A percentile compares a stretch with the other conserved stretches of the same genome.
phyloP scores from a whole-genome alignment of 306 rosid species.

The Ormosia semicastrata region DNA sequence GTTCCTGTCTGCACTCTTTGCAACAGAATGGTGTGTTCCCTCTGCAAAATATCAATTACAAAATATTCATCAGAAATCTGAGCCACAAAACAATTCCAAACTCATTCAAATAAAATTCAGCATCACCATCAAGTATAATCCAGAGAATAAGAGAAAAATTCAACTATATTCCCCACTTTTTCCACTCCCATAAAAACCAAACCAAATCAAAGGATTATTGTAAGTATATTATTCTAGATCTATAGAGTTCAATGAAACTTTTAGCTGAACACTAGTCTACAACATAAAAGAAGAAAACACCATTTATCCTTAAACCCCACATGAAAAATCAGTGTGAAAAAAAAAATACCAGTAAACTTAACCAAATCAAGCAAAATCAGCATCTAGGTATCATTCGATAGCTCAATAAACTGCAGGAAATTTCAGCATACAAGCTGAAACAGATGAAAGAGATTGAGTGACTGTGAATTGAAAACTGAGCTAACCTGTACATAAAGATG shows the following conservation, averaged over 20 bases:
- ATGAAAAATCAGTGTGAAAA: constrained; percentile 9
- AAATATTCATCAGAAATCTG: constrained; percentile 22
- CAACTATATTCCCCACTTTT: neutral
- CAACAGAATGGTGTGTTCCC: constrained; percentile 98
- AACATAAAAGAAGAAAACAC: neutral
- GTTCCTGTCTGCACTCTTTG: constrained; percentile 88
- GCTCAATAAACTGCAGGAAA: neutral
- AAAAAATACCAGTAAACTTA: neutral
- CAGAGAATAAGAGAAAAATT: neutral
- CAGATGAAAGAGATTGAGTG: neutral
- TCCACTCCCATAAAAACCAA: neutral
- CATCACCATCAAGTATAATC: neutral
- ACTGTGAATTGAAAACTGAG: neutral
- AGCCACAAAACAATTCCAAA: neutral
- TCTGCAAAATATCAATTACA: constrained; percentile 44
- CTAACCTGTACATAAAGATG: constrained; percentile 93
- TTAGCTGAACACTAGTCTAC: neutral
- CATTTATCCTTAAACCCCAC: neutral
- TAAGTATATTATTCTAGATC: constrained; percentile 15
- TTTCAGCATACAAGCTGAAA: too few relatives aligned
- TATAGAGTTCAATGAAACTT: neutral
- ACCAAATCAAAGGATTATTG: neutral
- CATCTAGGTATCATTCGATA: constrained; percentile 13
- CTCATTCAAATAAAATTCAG: neutral
- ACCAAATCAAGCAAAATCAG: neutral